These are phyloP conservation scores for Auriscalpium vulgare DNA, from an alignment of 768 basidiomycete species.

Conservation along the genomic window DNA sequence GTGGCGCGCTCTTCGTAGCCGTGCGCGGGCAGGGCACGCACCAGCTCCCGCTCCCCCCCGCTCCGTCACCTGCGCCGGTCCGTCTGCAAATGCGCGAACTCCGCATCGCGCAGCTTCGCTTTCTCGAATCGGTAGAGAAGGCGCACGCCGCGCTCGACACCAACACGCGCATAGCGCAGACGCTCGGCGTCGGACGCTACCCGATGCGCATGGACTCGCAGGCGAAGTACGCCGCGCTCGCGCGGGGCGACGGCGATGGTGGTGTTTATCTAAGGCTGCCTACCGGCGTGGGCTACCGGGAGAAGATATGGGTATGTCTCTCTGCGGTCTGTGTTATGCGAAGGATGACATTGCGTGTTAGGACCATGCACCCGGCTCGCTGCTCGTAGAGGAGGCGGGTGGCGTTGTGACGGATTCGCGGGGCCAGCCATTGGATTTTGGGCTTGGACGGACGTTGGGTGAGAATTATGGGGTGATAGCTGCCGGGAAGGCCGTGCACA, in stretches of 20 bases:
- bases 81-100: constrained; percentile 47
- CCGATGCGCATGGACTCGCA: constrained; percentile 91
- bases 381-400: constrained; percentile 85
- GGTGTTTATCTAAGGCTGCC: constrained; percentile 78
- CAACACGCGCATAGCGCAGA: constrained; percentile 61
- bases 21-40: constrained; percentile 81
- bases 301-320: constrained; percentile 87
- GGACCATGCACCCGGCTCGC: constrained; percentile 86
- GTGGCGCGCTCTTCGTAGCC: constrained; percentile 81
- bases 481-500: constrained; percentile 64
- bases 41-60: constrained; percentile 52
- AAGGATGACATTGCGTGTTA: constrained; percentile 19
- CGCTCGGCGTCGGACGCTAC: constrained; percentile 55
- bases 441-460: constrained; percentile 76
- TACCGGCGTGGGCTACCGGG: constrained; percentile 66
- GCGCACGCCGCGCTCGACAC: constrained; percentile 88
- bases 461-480: constrained; percentile 87
- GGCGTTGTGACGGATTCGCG: constrained; percentile 82
- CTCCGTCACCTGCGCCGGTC: constrained; percentile 34
- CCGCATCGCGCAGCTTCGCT: constrained; percentile 41
- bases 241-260: constrained; percentile 64
- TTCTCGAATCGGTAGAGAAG: constrained; percentile 90
- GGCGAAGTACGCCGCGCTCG: constrained; percentile 87
- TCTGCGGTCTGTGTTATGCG: too few species aligned
- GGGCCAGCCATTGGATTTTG: constrained; percentile 76